phyloP scores from a whole-genome alignment of 106 monocot genomes.

The Dendrobium huoshanense region DNA sequence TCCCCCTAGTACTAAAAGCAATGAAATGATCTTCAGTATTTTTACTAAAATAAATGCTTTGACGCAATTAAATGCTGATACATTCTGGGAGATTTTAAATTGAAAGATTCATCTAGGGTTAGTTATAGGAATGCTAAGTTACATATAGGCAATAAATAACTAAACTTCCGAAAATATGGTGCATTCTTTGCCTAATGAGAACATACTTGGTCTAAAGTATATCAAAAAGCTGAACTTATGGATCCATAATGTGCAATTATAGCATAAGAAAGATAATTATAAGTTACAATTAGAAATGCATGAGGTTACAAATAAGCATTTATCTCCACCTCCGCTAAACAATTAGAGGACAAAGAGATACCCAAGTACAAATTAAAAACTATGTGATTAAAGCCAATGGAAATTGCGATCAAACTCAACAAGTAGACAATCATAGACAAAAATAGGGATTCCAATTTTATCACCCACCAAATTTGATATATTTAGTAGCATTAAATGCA shows the following conservation, averaged over 20 bases:
- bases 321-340: neutral
- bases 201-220: neutral
- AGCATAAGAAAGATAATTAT: neutral
- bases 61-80: neutral
- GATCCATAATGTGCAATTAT: neutral
- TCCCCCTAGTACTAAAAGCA: neutral
- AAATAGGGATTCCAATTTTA: neutral
- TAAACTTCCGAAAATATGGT: neutral
- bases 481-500: neutral
- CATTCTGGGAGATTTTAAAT: neutral
- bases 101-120: neutral
- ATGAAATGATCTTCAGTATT: neutral
- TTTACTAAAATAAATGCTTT: neutral
- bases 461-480: neutral
- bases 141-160: neutral
- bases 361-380: neutral
- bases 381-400: neutral
- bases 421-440: neutral
- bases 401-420: conserved; percentile 1
- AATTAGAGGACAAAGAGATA: neutral
- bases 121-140: neutral
- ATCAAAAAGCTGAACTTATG: neutral
- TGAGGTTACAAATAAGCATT: neutral
- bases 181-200: neutral
- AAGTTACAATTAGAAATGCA: neutral